A percentile compares a stretch with the other conserved stretches of the same genome.
phyloP scores from a whole-genome alignment of 176 grass and related monocot genomes.

The Carex cristatella region DNA sequence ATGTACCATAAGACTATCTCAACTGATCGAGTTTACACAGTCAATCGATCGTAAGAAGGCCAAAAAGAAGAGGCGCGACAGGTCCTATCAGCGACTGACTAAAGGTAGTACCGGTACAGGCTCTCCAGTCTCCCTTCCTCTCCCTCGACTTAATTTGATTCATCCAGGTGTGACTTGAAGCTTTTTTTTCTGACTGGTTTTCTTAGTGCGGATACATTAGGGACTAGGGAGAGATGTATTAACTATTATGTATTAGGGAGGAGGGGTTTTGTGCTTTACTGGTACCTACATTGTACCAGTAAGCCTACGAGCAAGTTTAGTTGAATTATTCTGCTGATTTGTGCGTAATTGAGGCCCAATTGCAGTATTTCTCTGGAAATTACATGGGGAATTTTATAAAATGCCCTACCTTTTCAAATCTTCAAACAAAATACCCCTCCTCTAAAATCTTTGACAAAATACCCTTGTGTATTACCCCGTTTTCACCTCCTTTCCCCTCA shows the following conservation, averaged over 20 bases:
- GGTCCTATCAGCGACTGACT: slow-evolving; percentile 10
- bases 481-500: too few species aligned
- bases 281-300: not conserved
- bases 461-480: too few species aligned
- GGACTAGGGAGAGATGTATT: not conserved
- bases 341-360: not conserved
- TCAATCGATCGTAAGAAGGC: slow-evolving; percentile 46
- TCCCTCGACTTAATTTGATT: slow-evolving; percentile 58
- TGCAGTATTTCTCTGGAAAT: not conserved
- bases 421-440: too few species aligned
- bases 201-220: too few species aligned
- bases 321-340: not conserved
- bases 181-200: too few species aligned
- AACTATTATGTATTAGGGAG: not conserved
- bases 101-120: slow-evolving; percentile 19
- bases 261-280: not conserved
- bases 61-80: slow-evolving; percentile 14
- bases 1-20: slow-evolving; percentile 76
- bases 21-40: slow-evolving; percentile 71
- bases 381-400: too few species aligned
- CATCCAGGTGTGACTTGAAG: slow-evolving; percentile 33
- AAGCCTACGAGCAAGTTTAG: not conserved
- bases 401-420: too few species aligned
- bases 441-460: too few species aligned
- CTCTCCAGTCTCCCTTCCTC: slow-evolving; percentile 34